Conservation (phyloP, 371 early-diverging fungal genomes). For the Zychaea mexicana region DNA sequence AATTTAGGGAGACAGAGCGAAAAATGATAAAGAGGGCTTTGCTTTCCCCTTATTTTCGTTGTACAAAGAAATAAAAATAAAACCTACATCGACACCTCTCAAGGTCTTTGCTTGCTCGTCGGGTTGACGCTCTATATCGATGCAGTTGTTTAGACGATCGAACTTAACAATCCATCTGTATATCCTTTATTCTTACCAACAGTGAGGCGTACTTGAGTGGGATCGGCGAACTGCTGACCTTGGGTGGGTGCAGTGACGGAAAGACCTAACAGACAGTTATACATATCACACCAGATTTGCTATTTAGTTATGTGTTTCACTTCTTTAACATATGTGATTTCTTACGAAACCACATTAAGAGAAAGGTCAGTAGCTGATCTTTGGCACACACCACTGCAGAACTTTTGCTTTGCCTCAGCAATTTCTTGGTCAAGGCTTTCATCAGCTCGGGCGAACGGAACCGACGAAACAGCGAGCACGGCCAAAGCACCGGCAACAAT, state of each 20-base stretch:
- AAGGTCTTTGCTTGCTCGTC: constrained; percentile 16
- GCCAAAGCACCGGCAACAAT: constrained; percentile 2
- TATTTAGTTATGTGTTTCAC: too few relatives aligned
- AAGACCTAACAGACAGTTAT: constrained; percentile 9
- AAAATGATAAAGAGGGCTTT: too few relatives aligned
- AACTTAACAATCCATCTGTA: too few relatives aligned
- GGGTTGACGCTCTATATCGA: constrained; percentile 18
- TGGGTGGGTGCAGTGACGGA: constrained; percentile 20
- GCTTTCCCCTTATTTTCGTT: neutral
- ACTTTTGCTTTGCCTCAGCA: constrained; percentile 18
- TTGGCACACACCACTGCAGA: constrained; percentile 24
- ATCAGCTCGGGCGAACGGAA: constrained; percentile 9
- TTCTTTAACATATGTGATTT: too few relatives aligned
- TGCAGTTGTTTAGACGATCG: too few relatives aligned
- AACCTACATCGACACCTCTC: constrained; percentile 23
- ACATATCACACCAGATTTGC: neutral
- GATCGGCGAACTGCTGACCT: constrained; percentile 19
- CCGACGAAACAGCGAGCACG: constrained; percentile 10
- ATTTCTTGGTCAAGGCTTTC: constrained; percentile 15
- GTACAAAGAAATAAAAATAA: neutral
- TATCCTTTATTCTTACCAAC: too few relatives aligned
- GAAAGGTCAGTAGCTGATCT: too few relatives aligned
- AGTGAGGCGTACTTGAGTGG: constrained; percentile 18
- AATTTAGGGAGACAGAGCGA: neutral
- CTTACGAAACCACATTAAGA: too few relatives aligned